phyloP scores from a whole-genome alignment of 805 yeast genomes.

The Candida boleticola region DNA sequence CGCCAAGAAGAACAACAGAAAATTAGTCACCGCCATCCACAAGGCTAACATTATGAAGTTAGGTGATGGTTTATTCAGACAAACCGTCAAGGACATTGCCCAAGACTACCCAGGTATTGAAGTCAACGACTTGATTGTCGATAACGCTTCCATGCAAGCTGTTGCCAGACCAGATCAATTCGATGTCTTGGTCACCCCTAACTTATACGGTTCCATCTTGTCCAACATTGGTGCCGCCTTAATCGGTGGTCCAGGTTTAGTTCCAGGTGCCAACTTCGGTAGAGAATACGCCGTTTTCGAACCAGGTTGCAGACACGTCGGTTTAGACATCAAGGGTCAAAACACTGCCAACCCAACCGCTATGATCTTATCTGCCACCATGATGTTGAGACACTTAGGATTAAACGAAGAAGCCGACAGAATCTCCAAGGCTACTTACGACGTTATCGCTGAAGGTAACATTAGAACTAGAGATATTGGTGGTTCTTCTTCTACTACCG shows the following conservation, averaged over 20 bases:
- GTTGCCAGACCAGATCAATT: constrained; percentile 98
- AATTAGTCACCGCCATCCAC: constrained; percentile 93
- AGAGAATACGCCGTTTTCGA: constrained; percentile 97
- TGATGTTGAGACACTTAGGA: constrained; percentile 95
- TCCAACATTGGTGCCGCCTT: constrained; percentile 97
- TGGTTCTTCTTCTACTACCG: constrained; percentile 85
- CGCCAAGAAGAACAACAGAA: constrained; percentile 89
- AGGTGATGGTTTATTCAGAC: constrained; percentile 97
- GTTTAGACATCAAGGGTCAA: constrained; percentile 92
- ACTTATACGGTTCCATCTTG: constrained; percentile 95
- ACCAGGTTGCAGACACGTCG: constrained; percentile 99
- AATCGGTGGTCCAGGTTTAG: constrained; percentile 97
- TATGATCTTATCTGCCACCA: constrained; percentile 85
- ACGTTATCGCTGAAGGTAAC: constrained; percentile 85
- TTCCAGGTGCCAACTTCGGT: constrained; percentile 98
- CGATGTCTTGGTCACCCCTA: constrained; percentile 96
- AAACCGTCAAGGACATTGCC: constrained; percentile 82
- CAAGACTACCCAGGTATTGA: constrained; percentile 81
- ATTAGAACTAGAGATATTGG: constrained; percentile 87
- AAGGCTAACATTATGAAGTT: constrained; percentile 99
- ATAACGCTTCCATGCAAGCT: constrained; percentile 99
- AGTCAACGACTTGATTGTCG: constrained; percentile 92
- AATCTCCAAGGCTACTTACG: constrained; percentile 85
- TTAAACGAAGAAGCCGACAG: constrained; percentile 80
- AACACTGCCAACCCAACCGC: constrained; percentile 98